These are phyloP conservation scores for Hericium coralloides DNA, from an alignment of 768 basidiomycete species.

Conservation along the genomic window DNA sequence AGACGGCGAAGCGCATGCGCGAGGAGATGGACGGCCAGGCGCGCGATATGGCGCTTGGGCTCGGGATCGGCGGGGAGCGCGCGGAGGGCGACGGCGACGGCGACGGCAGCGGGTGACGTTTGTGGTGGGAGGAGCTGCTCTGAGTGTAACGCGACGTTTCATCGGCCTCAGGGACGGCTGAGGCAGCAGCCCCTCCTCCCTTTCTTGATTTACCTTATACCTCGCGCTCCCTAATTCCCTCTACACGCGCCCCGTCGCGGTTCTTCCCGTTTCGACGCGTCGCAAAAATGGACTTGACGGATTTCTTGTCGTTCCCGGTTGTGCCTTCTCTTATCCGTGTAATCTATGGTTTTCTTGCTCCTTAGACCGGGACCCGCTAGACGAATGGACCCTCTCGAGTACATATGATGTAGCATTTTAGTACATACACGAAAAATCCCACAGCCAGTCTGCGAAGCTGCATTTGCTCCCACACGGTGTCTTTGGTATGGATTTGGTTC, in stretches of 20 bases:
- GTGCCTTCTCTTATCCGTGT: not conserved
- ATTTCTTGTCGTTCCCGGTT: not conserved
- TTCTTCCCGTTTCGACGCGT: no score
- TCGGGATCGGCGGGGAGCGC: not conserved
- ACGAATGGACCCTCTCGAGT: not conserved
- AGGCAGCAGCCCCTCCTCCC: not conserved
- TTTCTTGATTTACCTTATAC: no score
- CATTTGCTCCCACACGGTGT: no score
- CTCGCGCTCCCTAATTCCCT: no score
- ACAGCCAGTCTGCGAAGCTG: not conserved
- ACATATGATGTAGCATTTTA: not conserved
- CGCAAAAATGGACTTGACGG: no score
- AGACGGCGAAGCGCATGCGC: not conserved
- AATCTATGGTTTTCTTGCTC: no score
- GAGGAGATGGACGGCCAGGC: not conserved
- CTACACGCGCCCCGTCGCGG: no score
- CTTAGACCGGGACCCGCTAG: no score
- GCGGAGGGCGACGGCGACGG: not conserved
- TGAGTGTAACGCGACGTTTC: not conserved
- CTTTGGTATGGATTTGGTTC: no score
- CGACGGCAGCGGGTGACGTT: not conserved
- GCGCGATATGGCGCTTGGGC: no score
- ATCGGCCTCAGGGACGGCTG: not conserved
- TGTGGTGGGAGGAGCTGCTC: not conserved
- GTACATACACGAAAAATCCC: not conserved